Evolutionary conservation across 2,329 filamentous ascomycete species (phyloP), one percentile per base, ranked within the genome.

Genomic region (Trichophyton schoenleinii): DNA sequence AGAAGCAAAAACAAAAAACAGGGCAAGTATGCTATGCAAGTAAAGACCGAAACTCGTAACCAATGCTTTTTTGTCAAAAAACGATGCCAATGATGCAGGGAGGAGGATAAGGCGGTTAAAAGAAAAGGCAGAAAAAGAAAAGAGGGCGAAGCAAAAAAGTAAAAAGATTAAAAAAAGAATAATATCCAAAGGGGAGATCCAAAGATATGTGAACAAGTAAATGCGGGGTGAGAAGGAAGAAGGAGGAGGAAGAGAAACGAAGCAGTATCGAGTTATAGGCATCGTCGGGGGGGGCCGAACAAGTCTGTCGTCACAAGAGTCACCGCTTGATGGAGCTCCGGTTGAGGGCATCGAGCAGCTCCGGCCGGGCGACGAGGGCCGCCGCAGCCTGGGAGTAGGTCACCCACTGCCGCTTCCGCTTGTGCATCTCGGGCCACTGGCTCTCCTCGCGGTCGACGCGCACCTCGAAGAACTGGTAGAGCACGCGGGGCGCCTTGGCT

Each of bases 401-500:
- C 74, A 96, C 90, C 94, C 94, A 99, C 72, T 87, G 84, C 63
- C 94, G 85, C 73, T 87, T 87, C 69, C 94, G 83, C 81, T 96
- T 97, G 75, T 95, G 85, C 78, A 83, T 87, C 79, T 99, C 94
- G 0, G 94, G 94, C 94, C 94, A 99, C 62, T 91, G 84, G 15
- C 81, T 79, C 74, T 94, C 88, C 77, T 96, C 89, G 69, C 86
- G 86, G 65, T 87, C 83, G 64, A 99, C 94, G n/a, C 83, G 87
- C 65, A 86, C 91, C 75, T 97, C 89, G 75, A 84, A 83, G 67
- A 84, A 77, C 64, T 85, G 83, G 63, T 79, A 79, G 42, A 74
- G 74, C 7, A 77, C 76, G 73, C 92, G 92, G 42, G 89, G 89
- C 5, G 89, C 81, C 58, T 79, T 72, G n/a, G 75, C 69, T 31